A percentile compares a stretch with the other conserved stretches of the same genome.
Evolutionary conservation across 106 monocot genomes (phyloP).

Genomic region (Dendrobium officinale): DNA sequence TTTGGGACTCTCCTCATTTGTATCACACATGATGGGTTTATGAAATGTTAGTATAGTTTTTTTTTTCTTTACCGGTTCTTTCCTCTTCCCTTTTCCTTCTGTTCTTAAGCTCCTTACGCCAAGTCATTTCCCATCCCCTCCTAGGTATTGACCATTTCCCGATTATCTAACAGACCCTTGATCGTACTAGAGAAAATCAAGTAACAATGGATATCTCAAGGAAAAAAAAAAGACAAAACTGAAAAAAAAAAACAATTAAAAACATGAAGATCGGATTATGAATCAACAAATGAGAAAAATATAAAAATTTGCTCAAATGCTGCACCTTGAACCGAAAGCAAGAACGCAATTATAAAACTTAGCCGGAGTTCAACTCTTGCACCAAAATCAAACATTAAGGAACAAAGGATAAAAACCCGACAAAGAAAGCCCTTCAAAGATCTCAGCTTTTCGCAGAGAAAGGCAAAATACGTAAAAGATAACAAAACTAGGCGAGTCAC

Average conservation of each 20-base stretch:
- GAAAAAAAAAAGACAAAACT: neutral
- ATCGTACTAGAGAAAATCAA: neutral
- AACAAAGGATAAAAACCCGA: neutral
- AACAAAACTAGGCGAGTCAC: neutral
- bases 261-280: neutral
- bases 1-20: too few relatives aligned
- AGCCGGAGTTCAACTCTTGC: neutral
- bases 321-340: neutral
- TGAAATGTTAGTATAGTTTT: too few relatives aligned
- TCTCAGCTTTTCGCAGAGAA: neutral
- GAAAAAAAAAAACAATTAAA: neutral
- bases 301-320: neutral
- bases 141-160: too few relatives aligned
- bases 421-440: neutral
- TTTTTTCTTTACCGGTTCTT: too few relatives aligned
- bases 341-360: neutral
- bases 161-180: neutral
- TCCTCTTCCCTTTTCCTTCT: too few relatives aligned
- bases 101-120: too few relatives aligned
- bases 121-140: too few relatives aligned
- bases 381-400: neutral
- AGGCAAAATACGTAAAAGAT: neutral
- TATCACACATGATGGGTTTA: too few relatives aligned
- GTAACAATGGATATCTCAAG: neutral
- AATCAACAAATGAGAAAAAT: neutral